Base-by-base conservation (phyloP, 257 asterid genomes). In the Craterostigma plantagineum region DNA sequence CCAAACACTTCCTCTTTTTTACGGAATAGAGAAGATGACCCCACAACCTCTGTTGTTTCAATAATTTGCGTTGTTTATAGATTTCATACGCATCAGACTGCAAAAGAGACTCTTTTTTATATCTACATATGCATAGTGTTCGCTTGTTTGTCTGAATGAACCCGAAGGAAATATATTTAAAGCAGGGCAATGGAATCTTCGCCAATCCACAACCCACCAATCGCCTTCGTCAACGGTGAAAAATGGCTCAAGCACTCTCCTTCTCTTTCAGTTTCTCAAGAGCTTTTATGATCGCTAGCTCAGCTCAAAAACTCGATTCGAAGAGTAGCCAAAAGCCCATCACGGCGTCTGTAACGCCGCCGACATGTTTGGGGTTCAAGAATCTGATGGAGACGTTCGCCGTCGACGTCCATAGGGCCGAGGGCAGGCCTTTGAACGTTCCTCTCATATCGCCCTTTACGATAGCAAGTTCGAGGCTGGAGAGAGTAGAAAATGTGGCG, bases 361-460 rank as follows among this genome's bases (percentile, higher is more conserved):
- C 52, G 0, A 46, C 66, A 34, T 62, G 62, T 8, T 71, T 83
- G 10, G 75, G 93, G 62, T 73, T 79, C 68, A 58, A 67, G 55
- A 72, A 69, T 59, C 57, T 83, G 72, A 56, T 69, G 72, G 87
- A 77, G 35, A 83, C 91, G 7, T 73, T 54, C 41, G 54, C 72
- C 0, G 66, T 79, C 11, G 64, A 76, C 38, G 87, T 83, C 9
- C 80, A 71, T 5, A 71, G 72, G 15, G 95, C 95, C 3, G 93
- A 79, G 60, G 93, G 81, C 16, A 64, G 95, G 60, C 67, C 81
- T 5, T 33, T 83, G 61, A 76, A 79, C 49, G 95, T 83, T 50
- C 84, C 91, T 6, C 48, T 83, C 23, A 61, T 69, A 4, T 66
- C 86, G 13, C 84, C 95, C 42, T 79, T 83, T 61, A 79, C 91